These are phyloP conservation scores for Carex cristatella DNA, from an alignment of 176 grass and related monocot genomes.

Conservation along the genomic window DNA sequence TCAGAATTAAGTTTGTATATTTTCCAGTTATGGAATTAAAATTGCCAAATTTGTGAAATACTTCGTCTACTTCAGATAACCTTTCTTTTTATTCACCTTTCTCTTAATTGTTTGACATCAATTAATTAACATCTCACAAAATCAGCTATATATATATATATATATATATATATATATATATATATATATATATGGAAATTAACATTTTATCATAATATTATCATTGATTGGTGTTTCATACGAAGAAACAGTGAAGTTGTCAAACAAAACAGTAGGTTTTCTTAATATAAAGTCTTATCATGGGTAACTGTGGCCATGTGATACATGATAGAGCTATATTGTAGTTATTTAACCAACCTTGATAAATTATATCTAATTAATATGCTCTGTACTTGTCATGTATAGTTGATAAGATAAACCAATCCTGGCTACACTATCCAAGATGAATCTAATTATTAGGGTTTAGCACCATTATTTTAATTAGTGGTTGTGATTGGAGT, in stretches of 20 bases:
- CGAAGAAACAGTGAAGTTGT: background rate
- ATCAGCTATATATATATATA: background rate
- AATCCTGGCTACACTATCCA: background rate
- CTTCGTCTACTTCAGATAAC: background rate
- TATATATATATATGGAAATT: background rate
- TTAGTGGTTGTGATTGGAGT: background rate
- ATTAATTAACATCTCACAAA: background rate
- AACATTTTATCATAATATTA: background rate
- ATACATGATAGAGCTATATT: background rate
- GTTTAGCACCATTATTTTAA: background rate
- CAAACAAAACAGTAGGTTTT: constrained; percentile 19
- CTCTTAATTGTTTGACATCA: background rate
- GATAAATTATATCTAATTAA: background rate
- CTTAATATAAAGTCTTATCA: background rate
- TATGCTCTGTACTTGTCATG: background rate
- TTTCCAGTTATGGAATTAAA: background rate
- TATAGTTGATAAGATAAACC: constrained; percentile 4
- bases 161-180: too few species aligned
- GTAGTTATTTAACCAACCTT: constrained; percentile 15
- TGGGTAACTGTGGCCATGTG: constrained; percentile 8
- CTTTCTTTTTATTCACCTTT: background rate
- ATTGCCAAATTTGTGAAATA: background rate
- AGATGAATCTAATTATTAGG: background rate
- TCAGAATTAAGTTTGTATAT: background rate
- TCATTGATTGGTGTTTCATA: background rate